Evolutionary conservation across 139 green algal species (phyloP).

Genomic region (Micractinium conductrix): DNA sequence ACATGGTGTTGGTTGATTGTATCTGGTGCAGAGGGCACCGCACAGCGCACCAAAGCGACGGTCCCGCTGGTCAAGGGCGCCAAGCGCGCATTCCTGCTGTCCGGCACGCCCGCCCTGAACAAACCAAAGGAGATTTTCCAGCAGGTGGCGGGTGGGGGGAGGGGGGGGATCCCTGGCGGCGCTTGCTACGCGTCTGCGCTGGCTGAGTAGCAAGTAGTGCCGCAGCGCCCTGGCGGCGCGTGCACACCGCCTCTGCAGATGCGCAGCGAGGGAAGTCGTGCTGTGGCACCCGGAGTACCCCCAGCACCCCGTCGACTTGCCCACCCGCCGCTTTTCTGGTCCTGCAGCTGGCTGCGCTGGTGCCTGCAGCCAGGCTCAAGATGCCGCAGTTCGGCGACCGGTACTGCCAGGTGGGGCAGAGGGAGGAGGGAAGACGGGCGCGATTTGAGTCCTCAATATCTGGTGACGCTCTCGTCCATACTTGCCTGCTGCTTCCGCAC

Average conservation of each 20-base stretch:
- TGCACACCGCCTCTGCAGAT: too few species aligned
- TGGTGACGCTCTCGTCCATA: neutral
- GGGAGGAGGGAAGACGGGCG: too few species aligned
- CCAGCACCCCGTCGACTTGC: too few species aligned
- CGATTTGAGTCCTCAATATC: neutral
- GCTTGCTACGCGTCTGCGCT: too few species aligned
- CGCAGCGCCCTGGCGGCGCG: too few species aligned
- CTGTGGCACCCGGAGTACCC: too few species aligned
- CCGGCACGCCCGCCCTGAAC: constrained; percentile 79
- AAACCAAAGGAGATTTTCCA: constrained; percentile 78
- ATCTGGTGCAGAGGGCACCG: constrained; percentile 8
- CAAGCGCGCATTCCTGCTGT: constrained; percentile 73
- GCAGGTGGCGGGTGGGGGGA: constrained; percentile 63
- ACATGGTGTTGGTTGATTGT: too few species aligned
- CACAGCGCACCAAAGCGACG: constrained; percentile 67
- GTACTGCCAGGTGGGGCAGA: constrained; percentile 67
- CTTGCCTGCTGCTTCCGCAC: neutral
- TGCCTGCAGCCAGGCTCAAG: constrained; percentile 71
- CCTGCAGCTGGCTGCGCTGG: constrained; percentile 62
- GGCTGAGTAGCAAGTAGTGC: too few species aligned
- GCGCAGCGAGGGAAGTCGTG: too few species aligned
- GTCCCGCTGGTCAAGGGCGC: constrained; percentile 70
- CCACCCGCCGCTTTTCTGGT: too few species aligned
- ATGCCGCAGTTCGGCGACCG: constrained; percentile 80
- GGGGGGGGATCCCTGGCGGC: constrained; percentile 61